Evolutionary conservation across 768 basidiomycete species (phyloP).

Genomic region (Amanita muscaria): DNA sequence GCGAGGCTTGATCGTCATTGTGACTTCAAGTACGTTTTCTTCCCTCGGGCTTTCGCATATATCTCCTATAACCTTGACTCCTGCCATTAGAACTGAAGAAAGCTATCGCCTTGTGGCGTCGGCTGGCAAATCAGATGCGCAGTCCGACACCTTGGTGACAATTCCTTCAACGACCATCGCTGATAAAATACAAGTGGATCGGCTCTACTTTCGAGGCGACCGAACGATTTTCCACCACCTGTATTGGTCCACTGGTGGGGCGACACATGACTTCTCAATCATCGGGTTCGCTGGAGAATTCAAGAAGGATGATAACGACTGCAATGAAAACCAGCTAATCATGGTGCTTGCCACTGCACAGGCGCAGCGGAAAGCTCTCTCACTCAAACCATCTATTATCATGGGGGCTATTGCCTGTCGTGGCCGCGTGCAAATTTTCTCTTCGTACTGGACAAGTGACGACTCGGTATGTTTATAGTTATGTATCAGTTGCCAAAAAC

Average conservation of each 20-base stretch:
- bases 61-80: neutral
- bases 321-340: conserved; percentile 9
- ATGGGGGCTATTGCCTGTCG: conserved; percentile 8
- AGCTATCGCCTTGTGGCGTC: neutral
- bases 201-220: neutral
- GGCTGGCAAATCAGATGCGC: conserved; percentile 8
- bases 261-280: neutral
- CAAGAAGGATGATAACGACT: conserved; percentile 1
- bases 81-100: conserved; percentile 1
- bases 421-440: conserved; percentile 2
- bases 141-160: conserved; percentile 5
- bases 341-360: conserved; percentile 10
- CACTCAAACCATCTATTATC: conserved; percentile 4
- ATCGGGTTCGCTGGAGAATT: conserved; percentile 6
- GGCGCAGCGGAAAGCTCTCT: conserved; percentile 6
- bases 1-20: conserved; percentile 2
- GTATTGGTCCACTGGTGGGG: neutral
- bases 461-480: conserved; percentile 2
- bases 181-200: neutral
- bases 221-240: neutral
- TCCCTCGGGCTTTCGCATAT: neutral
- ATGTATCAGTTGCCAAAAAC: conserved; percentile 6
- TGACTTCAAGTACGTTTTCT: conserved; percentile 8
- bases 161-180: conserved; percentile 2
- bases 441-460: neutral